Base-by-base conservation (phyloP, 1,139 yeast genomes). In the Diutina mesorugosa region DNA sequence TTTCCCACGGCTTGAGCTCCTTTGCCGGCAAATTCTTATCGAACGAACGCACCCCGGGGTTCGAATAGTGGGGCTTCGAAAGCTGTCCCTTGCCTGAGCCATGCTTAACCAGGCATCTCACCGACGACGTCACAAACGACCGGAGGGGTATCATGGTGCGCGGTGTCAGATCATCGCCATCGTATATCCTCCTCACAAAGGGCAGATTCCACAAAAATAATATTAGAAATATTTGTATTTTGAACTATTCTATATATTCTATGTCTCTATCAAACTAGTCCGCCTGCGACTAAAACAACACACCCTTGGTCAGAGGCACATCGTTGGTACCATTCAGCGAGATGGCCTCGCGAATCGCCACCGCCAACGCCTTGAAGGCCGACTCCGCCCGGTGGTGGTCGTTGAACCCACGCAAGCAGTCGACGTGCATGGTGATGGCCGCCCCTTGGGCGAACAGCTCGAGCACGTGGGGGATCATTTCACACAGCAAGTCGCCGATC, bases 361-460 rank as follows among this genome's bases (percentile, higher is more conserved):
- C 77, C 0, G 99, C 99, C 64, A 90, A 74, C 0, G 98, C 97
- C 72, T 93, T 93, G 74, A 93, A 93, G 0, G 99, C 98, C 67
- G 90, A 82, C 71, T 93, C 99, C 50, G 97, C 89, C 61, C 97
- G 78, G 71, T 93, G 99, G 69, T 93, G 99, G 69, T 93, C 99
- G 70, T 93, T 93, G 69, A 81, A 81, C 0, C 99, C 99, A 62
- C 97, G 78, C 60, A 93, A 69, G 69, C 97, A 89, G 70, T 95
- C 99, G 41, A 93, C 97, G 66, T 93, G 99, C 67, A 93, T 67
- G 1, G 99, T 93, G 56, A 93, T 80, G 58, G 86, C 85, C 0
- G 98, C 97, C 55, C 88, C 87, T 65, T 87, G 90, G 2, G 98
- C 97, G 75, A 93, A 93, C 64, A 96, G 87, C 69, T 90, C 96